Conservation (phyloP, 2,329 filamentous ascomycete genomes). For the Trichoderma sp. region DNA sequence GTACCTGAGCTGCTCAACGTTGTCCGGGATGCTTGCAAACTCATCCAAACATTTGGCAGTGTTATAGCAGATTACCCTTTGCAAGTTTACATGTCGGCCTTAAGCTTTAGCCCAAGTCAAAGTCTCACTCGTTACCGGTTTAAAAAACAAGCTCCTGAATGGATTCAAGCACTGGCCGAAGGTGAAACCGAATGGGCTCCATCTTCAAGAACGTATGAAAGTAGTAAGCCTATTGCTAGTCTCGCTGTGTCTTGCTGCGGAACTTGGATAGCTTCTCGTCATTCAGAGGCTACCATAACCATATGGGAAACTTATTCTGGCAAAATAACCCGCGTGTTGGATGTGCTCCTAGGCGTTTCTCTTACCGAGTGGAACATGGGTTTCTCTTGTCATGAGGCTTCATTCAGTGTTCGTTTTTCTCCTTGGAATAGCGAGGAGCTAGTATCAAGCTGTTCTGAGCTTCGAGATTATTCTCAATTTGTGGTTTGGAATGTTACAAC, state of each 20-base stretch:
- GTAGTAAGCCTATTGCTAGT: fast-evolving
- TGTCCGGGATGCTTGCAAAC: background rate
- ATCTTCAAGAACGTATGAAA: background rate
- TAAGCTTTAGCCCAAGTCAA: background rate
- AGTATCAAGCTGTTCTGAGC: background rate
- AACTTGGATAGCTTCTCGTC: background rate
- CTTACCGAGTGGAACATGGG: too few species aligned
- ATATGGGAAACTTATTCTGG: background rate
- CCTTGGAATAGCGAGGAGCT: background rate
- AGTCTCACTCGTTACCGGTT: background rate
- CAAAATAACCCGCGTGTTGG: background rate
- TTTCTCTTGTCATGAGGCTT: too few species aligned
- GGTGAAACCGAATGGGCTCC: background rate
- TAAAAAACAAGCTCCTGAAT: background rate
- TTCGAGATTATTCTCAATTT: background rate
- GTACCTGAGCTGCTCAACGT: fast-evolving
- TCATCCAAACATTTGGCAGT: background rate
- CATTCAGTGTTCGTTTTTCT: background rate
- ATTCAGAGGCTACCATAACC: fast-evolving
- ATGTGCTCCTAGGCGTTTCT: too few species aligned
- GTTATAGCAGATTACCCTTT: background rate
- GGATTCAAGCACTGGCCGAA: fast-evolving
- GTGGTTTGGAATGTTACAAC: background rate
- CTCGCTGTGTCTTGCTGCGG: background rate
- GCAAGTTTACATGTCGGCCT: background rate